phyloP scores from a whole-genome alignment of 1,139 yeast genomes.

The Pichia sp. region DNA sequence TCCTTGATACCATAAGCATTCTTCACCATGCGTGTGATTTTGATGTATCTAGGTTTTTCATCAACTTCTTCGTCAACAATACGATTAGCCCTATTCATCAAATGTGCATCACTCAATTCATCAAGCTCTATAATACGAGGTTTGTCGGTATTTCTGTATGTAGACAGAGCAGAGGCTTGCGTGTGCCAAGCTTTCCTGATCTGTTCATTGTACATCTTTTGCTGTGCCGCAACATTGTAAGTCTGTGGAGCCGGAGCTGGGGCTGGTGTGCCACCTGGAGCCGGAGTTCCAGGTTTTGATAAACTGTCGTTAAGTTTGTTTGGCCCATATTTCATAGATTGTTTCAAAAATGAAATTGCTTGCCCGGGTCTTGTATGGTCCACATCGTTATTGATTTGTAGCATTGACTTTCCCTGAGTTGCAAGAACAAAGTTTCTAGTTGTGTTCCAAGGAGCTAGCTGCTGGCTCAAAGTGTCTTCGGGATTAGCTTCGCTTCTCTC shows the following conservation, averaged over 20 bases:
- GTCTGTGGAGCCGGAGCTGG: slow-evolving; percentile 62
- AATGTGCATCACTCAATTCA: slow-evolving; percentile 29
- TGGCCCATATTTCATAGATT: slow-evolving; percentile 95
- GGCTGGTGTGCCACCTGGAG: slow-evolving; percentile 2
- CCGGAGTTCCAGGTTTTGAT: slow-evolving; percentile 7
- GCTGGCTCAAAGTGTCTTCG: slow-evolving; percentile 64
- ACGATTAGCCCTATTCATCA: slow-evolving; percentile 30
- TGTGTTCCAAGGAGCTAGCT: slow-evolving; percentile 88
- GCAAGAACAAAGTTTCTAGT: slow-evolving; percentile 88
- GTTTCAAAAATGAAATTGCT: slow-evolving; percentile 81
- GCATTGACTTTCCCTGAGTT: slow-evolving; percentile 95
- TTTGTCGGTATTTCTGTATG: slow-evolving; percentile 18
- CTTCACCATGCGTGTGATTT: slow-evolving; percentile 71
- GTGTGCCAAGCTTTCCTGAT: slow-evolving; percentile 86
- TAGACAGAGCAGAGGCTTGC: slow-evolving; percentile 62
- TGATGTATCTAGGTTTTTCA: slow-evolving; percentile 43
- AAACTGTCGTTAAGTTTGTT: slow-evolving; percentile 27
- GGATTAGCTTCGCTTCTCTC: slow-evolving; percentile 19
- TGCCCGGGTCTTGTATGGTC: slow-evolving; percentile 93
- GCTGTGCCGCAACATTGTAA: slow-evolving; percentile 80
- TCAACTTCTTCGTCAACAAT: slow-evolving; percentile 32
- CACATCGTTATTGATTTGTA: slow-evolving; percentile 94
- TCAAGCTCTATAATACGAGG: slow-evolving; percentile 29
- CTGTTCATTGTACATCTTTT: slow-evolving; percentile 87
- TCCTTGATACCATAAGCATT: slow-evolving; percentile 86